Evolutionary conservation across 805 yeast genomes (phyloP), one percentile per base, ranked within the genome.

Genomic region (Wickerhamiella brachini): DNA sequence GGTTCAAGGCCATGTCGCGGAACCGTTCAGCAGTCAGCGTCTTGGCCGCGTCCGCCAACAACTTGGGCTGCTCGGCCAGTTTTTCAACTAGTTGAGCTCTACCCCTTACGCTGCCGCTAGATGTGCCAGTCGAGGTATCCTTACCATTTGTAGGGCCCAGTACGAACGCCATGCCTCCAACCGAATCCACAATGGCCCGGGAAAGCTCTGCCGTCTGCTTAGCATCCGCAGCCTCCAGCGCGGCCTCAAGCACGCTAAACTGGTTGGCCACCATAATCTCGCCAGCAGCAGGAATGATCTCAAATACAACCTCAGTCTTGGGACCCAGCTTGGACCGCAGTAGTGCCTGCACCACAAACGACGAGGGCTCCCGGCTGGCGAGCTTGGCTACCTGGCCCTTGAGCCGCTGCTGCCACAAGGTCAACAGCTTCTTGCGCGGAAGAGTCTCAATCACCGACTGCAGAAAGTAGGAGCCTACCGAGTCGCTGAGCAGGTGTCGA

Each of bases 391-490:
- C 69, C 54, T 95, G 73, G 29, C 81, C 84, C 54, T 75, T 75
- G 81, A 89, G 85, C 68, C 88, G 85, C 5, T 76, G 64, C 42
- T 68, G 68, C 69, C 79, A 86, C 46, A 90, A 65, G 58, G 95
- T 75, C 59, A 81, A 84, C 20, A 84, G 76, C 62, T 78, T 80
- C 56, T 79, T 82, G 55, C 76, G 68, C 56, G 93, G 79, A 54
- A 82, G 80, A 53, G 75, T 76, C 47, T 75, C 77, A 49, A 89
- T 71, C 10, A 80, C 75, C 18, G 81, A 75, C 65, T 93, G 87
- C 24, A 90, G 71, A 70, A 93, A 90, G 67, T 88, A 97, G 1
- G 95, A 83, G 0, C 97, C 98, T n/a, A 89, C 86, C 1, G 94
- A 72, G 62, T 88, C 95, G 8, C 93, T 78, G 38, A 90, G 68